Percentiles rank a stretch among this genome's conserved stretches.
Conservation (phyloP, 2,329 filamentous ascomycete species). For the Penicillium sp. region DNA sequence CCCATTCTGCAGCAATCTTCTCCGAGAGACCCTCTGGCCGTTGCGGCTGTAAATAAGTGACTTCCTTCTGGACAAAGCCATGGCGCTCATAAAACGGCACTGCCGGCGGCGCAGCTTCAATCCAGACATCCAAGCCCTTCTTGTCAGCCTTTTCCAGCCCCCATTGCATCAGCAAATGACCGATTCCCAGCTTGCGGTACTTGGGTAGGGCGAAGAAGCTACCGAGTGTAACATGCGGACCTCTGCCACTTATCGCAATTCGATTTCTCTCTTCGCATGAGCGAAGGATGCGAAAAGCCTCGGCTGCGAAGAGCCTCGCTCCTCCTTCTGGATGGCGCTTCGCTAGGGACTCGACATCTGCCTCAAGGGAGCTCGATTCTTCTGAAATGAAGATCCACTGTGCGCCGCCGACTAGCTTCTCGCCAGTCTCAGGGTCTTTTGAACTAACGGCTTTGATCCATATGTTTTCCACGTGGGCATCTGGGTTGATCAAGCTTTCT, state of each 20-base stretch:
- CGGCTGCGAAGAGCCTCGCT: not conserved
- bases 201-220: constrained; percentile 3
- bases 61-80: constrained; percentile 2
- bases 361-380: not conserved
- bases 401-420: not conserved
- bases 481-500: not conserved
- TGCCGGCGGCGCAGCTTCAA: constrained; percentile 6
- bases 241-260: not conserved
- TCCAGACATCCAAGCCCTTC: constrained; percentile 4
- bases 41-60: not conserved
- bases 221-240: constrained; percentile 2
- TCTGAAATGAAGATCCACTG: not conserved
- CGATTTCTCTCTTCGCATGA: not conserved
- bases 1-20: not conserved
- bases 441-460: not conserved
- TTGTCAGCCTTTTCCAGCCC: constrained; percentile 2
- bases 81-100: constrained; percentile 6
- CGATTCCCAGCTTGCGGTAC: constrained; percentile 3
- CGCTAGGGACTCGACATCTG: not conserved
- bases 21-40: not conserved
- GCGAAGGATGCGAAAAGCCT: not conserved
- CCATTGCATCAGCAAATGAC: constrained; percentile 5
- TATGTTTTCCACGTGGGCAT: not conserved
- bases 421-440: not conserved
- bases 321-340: not conserved